Evolutionary conservation across 2,329 filamentous ascomycete genomes (phyloP).

Genomic region (Ophioceras dolichostomum): DNA sequence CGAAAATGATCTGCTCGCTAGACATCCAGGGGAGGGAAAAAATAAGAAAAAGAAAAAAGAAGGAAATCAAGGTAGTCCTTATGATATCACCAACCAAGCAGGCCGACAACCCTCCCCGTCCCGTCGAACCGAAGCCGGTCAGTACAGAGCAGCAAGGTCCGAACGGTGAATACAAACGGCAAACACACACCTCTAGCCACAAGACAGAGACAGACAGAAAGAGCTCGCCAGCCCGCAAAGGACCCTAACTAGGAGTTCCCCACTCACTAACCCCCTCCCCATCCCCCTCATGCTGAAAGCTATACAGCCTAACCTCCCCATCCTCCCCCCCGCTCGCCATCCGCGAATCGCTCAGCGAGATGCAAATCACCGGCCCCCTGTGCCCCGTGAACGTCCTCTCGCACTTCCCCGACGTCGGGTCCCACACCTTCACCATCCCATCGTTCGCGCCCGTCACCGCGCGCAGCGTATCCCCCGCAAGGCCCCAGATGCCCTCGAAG

Average conservation of each 20-base stretch:
- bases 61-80: too few species aligned
- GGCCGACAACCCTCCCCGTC: too few species aligned
- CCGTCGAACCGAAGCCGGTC: too few species aligned
- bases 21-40: too few species aligned
- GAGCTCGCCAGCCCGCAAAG: neutral
- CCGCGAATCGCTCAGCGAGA: slow-evolving; percentile 77
- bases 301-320: slow-evolving; percentile 77
- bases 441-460: slow-evolving; percentile 52
- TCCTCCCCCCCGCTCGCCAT: slow-evolving; percentile 92
- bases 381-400: slow-evolving; percentile 89
- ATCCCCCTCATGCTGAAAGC: slow-evolving; percentile 52
- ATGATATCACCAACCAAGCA: too few species aligned
- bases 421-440: slow-evolving; percentile 91
- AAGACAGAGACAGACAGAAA: neutral
- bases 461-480: slow-evolving; percentile 70
- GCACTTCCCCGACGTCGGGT: slow-evolving; percentile 80
- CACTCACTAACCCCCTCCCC: slow-evolving; percentile 28
- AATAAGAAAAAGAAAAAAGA: too few species aligned
- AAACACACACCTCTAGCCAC: slow-evolving; percentile 1
- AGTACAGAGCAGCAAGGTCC: neutral
- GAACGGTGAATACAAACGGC: slow-evolving; percentile 2
- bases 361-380: slow-evolving; percentile 81
- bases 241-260: slow-evolving; percentile 34
- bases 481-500: slow-evolving; percentile 88
- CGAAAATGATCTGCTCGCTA: too few species aligned